phyloP scores from a whole-genome alignment of 2,329 filamentous ascomycete species.

The Coniella lustricola region DNA sequence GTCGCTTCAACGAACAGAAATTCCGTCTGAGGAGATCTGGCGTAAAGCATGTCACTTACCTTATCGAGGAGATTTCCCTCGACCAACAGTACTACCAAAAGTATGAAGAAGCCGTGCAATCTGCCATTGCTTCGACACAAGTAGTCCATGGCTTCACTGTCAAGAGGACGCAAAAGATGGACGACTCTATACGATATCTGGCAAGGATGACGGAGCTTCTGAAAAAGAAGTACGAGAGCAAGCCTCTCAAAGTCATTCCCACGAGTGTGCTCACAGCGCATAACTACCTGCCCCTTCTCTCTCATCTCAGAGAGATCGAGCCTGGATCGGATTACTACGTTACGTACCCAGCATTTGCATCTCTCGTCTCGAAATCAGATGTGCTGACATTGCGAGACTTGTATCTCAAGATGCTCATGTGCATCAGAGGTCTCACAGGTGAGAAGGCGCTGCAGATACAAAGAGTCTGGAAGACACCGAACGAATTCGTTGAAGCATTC shows the following conservation, averaged over 20 bases:
- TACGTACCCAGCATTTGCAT: slow-evolving; percentile 64
- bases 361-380: slow-evolving; percentile 68
- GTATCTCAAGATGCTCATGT: slow-evolving; percentile 83
- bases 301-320: slow-evolving; percentile 48
- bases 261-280: slow-evolving; percentile 53
- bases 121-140: slow-evolving; percentile 69
- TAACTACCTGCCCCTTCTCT: slow-evolving; percentile 59
- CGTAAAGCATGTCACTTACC: slow-evolving; percentile 69
- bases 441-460: slow-evolving; percentile 78
- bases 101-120: slow-evolving; percentile 61
- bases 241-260: slow-evolving; percentile 56
- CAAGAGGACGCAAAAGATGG: slow-evolving; percentile 67
- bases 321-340: slow-evolving; percentile 50
- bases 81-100: slow-evolving; percentile 45
- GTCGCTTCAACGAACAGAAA: slow-evolving; percentile 78
- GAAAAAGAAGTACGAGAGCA: slow-evolving; percentile 55
- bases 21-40: slow-evolving; percentile 68
- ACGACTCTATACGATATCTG: slow-evolving; percentile 72
- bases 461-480: slow-evolving; percentile 67
- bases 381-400: slow-evolving; percentile 66
- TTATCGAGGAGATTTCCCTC: slow-evolving; percentile 67
- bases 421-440: slow-evolving; percentile 64
- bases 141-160: slow-evolving; percentile 75
- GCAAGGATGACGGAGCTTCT: slow-evolving; percentile 64
- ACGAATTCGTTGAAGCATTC: slow-evolving; percentile 64